Percentiles rank a stretch among this genome's conserved stretches.
These are phyloP conservation scores for Aristolochia californica DNA, from an alignment of 164 flowering plant species.

Conservation along the genomic window DNA sequence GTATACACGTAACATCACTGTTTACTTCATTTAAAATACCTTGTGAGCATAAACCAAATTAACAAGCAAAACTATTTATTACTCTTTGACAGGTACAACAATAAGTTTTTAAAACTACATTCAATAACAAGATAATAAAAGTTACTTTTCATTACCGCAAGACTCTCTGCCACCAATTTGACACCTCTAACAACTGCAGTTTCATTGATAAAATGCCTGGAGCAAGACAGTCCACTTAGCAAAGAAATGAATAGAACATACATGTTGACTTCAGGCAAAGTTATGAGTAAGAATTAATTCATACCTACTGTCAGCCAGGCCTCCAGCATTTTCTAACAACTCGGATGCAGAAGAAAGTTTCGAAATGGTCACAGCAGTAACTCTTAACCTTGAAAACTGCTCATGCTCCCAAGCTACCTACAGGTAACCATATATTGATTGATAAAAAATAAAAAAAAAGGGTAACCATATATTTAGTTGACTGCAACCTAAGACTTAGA, in stretches of 20 bases:
- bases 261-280: too few relatives aligned
- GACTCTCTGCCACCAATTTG: conserved; percentile 88
- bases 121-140: not conserved
- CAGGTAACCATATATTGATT: too few relatives aligned
- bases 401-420: conserved; percentile 99
- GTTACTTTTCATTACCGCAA: conserved; percentile 52
- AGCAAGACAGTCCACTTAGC: conserved; percentile 7
- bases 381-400: conserved; percentile 86
- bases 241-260: not conserved
- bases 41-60: too few relatives aligned
- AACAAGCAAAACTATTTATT: too few relatives aligned
- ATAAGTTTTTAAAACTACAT: not conserved
- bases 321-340: conserved; percentile 68
- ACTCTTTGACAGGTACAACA: too few relatives aligned
- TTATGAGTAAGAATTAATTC: not conserved
- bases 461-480: conserved; percentile 12
- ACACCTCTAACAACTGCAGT: conserved; percentile 48
- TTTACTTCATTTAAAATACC: too few relatives aligned
- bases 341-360: conserved; percentile 73
- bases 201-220: conserved; percentile 57
- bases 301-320: conserved; percentile 72
- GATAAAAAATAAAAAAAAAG: too few relatives aligned
- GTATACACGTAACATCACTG: too few relatives aligned
- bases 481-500: not conserved
- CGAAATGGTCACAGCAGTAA: conserved; percentile 90